Evolutionary conservation across 1,284 basidiomycete genomes (phyloP).

Genomic region (Puccinia novopanici): DNA sequence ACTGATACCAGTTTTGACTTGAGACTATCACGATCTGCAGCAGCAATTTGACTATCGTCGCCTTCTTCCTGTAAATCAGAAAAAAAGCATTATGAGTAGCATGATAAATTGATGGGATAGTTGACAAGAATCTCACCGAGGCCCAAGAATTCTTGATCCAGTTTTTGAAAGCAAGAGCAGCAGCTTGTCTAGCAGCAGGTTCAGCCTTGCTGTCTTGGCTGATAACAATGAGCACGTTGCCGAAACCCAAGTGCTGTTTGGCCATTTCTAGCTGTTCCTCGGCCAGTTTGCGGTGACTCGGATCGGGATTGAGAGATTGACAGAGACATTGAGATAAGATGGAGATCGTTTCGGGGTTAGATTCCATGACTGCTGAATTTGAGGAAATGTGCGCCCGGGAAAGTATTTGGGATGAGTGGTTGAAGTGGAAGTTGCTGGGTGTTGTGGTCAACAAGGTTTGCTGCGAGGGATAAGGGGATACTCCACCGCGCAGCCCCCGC

Average conservation of each 20-base stretch:
- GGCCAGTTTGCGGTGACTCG: conserved; percentile 29
- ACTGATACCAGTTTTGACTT: conserved; percentile 74
- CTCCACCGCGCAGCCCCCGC: no score
- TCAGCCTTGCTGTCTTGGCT: conserved; percentile 20
- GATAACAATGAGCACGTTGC: conserved; percentile 34
- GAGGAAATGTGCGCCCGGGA: neutral
- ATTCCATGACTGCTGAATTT: neutral
- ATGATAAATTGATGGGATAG: neutral
- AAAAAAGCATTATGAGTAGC: neutral
- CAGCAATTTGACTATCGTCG: conserved; percentile 29
- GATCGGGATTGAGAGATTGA: conserved; percentile 44
- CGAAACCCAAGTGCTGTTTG: conserved; percentile 32
- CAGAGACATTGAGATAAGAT: conserved; percentile 40
- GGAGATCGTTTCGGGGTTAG: conserved; percentile 22
- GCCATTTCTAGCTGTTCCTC: conserved; percentile 37
- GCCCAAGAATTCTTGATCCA: conserved; percentile 46
- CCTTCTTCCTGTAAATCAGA: conserved; percentile 38
- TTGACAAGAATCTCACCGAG: neutral
- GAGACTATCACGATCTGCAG: conserved; percentile 68
- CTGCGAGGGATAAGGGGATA: no score
- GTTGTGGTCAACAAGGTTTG: no score
- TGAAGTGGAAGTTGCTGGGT: no score
- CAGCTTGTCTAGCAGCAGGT: conserved; percentile 37
- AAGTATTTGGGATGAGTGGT: neutral
- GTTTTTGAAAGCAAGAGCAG: conserved; percentile 50